Conservation (phyloP, 1,139 yeast genomes). For the Pichia sp. region DNA sequence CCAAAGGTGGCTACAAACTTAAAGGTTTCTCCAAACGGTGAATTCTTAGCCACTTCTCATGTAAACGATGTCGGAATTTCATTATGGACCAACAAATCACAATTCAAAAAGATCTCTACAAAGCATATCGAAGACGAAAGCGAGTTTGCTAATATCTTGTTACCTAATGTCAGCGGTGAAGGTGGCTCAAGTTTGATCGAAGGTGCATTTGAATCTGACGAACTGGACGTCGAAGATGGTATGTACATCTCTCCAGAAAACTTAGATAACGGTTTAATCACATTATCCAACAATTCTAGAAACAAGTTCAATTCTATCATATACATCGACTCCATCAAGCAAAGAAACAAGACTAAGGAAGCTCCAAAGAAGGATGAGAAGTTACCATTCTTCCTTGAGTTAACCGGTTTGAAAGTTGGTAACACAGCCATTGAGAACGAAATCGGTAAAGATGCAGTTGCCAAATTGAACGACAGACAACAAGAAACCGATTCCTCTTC, state of each 20-base stretch:
- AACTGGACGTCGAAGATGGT: conserved; percentile 28
- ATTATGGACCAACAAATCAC: conserved; percentile 91
- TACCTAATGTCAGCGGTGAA: conserved; percentile 84
- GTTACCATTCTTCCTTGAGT: conserved; percentile 77
- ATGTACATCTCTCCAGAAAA: conserved; percentile 62
- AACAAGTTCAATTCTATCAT: conserved; percentile 75
- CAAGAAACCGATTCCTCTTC: conserved; percentile 16
- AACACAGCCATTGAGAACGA: conserved; percentile 68
- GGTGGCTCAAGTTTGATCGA: conserved; percentile 76
- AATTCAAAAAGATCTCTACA: conserved; percentile 69
- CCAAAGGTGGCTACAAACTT: conserved; percentile 78
- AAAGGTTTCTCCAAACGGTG: conserved; percentile 85
- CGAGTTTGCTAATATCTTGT: conserved; percentile 57
- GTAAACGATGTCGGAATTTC: conserved; percentile 88
- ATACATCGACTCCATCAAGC: conserved; percentile 79
- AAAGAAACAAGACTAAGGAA: conserved; percentile 86
- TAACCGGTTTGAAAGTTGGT: conserved; percentile 65
- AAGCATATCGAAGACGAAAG: conserved; percentile 75
- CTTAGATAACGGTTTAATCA: conserved; percentile 59
- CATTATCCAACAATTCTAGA: conserved; percentile 77
- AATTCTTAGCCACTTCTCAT: conserved; percentile 90
- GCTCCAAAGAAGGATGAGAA: conserved; percentile 84
- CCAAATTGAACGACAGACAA: conserved; percentile 12
- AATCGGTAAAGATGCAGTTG: conserved; percentile 46
- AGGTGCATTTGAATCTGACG: conserved; percentile 59